Base-by-base conservation (phyloP, 1,284 basidiomycete genomes). In the Tylopilus sp. region DNA sequence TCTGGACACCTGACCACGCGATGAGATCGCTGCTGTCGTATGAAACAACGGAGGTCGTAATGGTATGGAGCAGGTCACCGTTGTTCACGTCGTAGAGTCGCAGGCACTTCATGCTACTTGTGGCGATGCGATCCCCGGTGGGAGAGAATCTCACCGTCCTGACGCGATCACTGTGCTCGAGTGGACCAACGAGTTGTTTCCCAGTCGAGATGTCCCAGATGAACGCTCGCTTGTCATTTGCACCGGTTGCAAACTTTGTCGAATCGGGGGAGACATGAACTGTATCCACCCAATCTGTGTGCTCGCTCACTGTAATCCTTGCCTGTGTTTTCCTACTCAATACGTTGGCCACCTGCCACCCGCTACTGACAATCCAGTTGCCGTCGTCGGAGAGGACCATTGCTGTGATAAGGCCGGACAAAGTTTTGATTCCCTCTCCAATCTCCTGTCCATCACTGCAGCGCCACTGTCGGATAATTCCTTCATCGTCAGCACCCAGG, bases 161-260 rank as follows among this genome's bases (percentile, higher is more conserved):
- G 4, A 64, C 42, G 19, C n/a, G 14, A n/a, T 16, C 23, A 2
- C 39, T 31, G 29, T 65, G 64, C 4, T 50, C 8, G 23, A 62
- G 34, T 13, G 63, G 63, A 1, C 42, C 56, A 2, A 64, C 31
- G 16, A 60, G 41, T 34, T 33, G 59, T 35, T 21, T 27, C n/a
- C 59, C 42, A 5, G 65, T 66, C 35, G 29, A 55, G 14, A 66
- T 39, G n/a, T 66, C 53, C 65, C 65, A 66, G 42, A 66, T 56
- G 42, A 64, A 54, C 9, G 52, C 64, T 21, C 4, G 62, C 52
- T 63, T 66, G 27, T 66, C 59, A 14, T 55, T 63, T 17, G 56
- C 41, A 6, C 64, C 64, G 31, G 64, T 55, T 41, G 52, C 60
- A 23, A 66, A 54, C 25, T 21, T 48, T 34, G 33, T 54, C 37